These are phyloP conservation scores for Acanthamoeba royreba DNA, from an alignment of 208 protist genomes.

Conservation along the genomic window DNA sequence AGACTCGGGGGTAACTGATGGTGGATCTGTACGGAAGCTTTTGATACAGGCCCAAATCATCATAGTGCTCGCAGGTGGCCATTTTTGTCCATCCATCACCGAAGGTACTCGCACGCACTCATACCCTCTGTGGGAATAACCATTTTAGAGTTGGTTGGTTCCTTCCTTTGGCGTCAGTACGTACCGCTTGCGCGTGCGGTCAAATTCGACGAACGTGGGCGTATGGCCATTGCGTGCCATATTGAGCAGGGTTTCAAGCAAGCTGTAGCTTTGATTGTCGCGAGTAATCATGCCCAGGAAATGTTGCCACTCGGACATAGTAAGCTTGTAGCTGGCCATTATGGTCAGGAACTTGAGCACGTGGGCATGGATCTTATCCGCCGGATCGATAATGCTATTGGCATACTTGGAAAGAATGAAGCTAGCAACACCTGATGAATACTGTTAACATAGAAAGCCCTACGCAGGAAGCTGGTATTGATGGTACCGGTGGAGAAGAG, in stretches of 20 bases:
- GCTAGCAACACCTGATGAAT: not conserved
- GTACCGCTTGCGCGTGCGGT: not conserved
- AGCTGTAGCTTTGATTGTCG: not conserved
- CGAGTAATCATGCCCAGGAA: conserved; percentile 12
- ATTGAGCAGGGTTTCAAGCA: not conserved
- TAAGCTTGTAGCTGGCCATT: conserved; percentile 3
- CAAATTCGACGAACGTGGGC: conserved; percentile 24
- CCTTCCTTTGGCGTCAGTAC: no score
- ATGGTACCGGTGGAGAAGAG: not conserved
- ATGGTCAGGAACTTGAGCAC: not conserved
- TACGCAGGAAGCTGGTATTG: no score
- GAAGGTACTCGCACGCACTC: conserved; percentile 25
- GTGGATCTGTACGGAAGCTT: not conserved
- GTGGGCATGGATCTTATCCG: not conserved
- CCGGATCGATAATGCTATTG: not conserved
- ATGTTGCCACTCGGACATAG: conserved; percentile 9
- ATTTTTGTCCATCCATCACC: conserved; percentile 37
- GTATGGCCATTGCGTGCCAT: not conserved
- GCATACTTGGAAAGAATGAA: conserved; percentile 7
- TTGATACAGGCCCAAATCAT: conserved; percentile 17
- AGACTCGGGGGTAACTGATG: no score
- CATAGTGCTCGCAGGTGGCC: not conserved
- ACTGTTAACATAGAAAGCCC: not conserved
- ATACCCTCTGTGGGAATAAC: not conserved
- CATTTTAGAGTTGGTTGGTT: no score